Evolutionary conservation across 1,284 basidiomycete genomes (phyloP), one percentile per base, ranked within the genome.

Genomic region (Mycosarcoma mackinlayi): DNA sequence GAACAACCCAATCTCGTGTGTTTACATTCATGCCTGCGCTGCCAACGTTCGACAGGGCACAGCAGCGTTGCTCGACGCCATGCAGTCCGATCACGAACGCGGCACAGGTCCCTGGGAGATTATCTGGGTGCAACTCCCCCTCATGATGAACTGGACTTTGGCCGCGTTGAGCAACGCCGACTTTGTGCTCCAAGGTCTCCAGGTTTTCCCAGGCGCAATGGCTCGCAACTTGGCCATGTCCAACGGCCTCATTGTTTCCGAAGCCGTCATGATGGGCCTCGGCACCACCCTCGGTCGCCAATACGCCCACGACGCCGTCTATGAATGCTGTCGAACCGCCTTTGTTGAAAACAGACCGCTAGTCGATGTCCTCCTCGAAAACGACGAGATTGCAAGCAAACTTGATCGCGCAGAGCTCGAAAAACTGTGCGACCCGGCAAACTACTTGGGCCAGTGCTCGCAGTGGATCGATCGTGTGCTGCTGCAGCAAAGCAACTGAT

Each of bases 71-170:
- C 41, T 42, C 8, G 41, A 42, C 19, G 24, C 41, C 27, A 42
- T 42, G 41, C 41, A 42, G 41, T 42, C 41, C n/a, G 41, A 42
- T n/a, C 41, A 42, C 41, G 41, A 42, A 42, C 41, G 41, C n/a
- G 41, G 41, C 25, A 42, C 41, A 8, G 41, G 41, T 18, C 41
- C 41, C 13, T 42, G 41, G 41, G 41, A 42, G 41, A 42, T 42
- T 27, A 42, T 42, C 41, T 42, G 41, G 41, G 27, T 42, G 9
- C 41, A 42, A n/a, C 41, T 42, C n/a, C 41, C 41, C 5, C 41
- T 42, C 41, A 42, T 42, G 27, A 42, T 42, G 41, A 42, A 42
- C 41, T 42, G 41, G 41, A 30, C 41, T 16, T 42, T 27, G 27
- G 41, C 41, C 8, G 41, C 41, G 6, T 27, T 42, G 16, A 30